These are phyloP conservation scores for Kregervanrija fluxuum DNA, from an alignment of 805 yeast species.

Conservation along the genomic window DNA sequence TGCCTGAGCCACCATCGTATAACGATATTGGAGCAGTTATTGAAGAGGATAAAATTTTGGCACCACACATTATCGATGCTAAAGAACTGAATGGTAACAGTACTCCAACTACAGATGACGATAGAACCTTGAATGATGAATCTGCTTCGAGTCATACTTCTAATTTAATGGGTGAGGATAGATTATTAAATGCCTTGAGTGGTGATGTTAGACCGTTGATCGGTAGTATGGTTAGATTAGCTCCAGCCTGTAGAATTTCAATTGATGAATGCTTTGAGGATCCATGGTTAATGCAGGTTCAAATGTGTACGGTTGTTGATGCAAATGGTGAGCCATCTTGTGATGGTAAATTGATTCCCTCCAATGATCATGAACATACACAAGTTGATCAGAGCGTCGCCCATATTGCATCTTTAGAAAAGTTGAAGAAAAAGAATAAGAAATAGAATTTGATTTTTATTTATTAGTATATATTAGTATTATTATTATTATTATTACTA, in stretches of 20 bases:
- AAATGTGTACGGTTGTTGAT: constrained; percentile 60
- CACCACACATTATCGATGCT: not conserved
- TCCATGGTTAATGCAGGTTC: constrained; percentile 55
- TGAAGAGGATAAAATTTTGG: constrained; percentile 6
- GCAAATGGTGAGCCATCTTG: constrained; percentile 27
- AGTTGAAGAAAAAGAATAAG: constrained; percentile 52
- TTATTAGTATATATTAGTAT: not conserved
- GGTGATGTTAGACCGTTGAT: constrained; percentile 60
- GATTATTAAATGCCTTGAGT: constrained; percentile 65
- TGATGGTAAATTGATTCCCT: constrained; percentile 32
- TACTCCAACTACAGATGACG: constrained; percentile 4
- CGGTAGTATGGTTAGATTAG: constrained; percentile 71
- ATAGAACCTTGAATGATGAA: constrained; percentile 8
- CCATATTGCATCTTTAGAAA: constrained; percentile 88
- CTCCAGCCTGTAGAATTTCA: constrained; percentile 80
- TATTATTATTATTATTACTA: too few species aligned
- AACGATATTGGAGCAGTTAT: constrained; percentile 9
- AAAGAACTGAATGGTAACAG: constrained; percentile 4
- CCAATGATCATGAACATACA: constrained; percentile 72
- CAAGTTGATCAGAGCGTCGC: constrained; percentile 91
- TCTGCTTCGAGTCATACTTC: constrained; percentile 44
- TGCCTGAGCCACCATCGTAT: constrained; percentile 42
- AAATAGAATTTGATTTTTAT: constrained; percentile 5
- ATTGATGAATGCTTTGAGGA: constrained; percentile 74
- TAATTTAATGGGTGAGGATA: constrained; percentile 60